These are phyloP conservation scores for Megacollybia marginata DNA, from an alignment of 768 basidiomycete species.

Conservation along the genomic window DNA sequence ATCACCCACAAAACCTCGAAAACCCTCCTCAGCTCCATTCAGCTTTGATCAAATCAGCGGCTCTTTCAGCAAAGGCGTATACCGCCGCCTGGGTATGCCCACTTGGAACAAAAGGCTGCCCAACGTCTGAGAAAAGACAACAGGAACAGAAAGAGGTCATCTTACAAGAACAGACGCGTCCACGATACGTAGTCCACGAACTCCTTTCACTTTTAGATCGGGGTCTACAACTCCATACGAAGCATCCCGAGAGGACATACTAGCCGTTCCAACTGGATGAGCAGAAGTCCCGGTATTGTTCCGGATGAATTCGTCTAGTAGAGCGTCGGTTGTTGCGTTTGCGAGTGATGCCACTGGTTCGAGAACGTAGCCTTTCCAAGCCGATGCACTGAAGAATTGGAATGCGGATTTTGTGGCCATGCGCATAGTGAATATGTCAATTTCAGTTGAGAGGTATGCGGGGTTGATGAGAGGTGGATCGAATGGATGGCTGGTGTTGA, in stretches of 20 bases:
- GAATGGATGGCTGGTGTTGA: conserved; percentile 21
- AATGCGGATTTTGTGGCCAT: conserved; percentile 17
- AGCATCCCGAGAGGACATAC: conserved; percentile 20
- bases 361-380: conserved; percentile 22
- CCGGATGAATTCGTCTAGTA: conserved; percentile 16
- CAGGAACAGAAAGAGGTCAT: not conserved
- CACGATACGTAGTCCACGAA: conserved; percentile 25
- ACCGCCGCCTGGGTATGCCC: conserved; percentile 5
- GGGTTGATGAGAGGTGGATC: conserved; percentile 20
- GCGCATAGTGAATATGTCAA: conserved; percentile 20
- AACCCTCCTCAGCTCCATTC: not conserved
- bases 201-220: conserved; percentile 25
- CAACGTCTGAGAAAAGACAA: not conserved
- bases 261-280: conserved; percentile 23
- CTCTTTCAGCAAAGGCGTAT: conserved; percentile 4
- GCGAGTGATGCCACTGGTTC: conserved; percentile 11
- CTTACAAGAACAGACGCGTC: conserved; percentile 31
- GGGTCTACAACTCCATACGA: conserved; percentile 26
- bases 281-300: conserved; percentile 9
- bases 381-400: conserved; percentile 18
- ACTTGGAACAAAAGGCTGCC: conserved; percentile 1
- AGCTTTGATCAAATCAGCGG: not conserved
- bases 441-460: conserved; percentile 10
- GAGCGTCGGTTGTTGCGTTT: conserved; percentile 19
- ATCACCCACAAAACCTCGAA: no score